Conservation (phyloP, 2,329 filamentous ascomycete species). For the Camillea tinctor region DNA sequence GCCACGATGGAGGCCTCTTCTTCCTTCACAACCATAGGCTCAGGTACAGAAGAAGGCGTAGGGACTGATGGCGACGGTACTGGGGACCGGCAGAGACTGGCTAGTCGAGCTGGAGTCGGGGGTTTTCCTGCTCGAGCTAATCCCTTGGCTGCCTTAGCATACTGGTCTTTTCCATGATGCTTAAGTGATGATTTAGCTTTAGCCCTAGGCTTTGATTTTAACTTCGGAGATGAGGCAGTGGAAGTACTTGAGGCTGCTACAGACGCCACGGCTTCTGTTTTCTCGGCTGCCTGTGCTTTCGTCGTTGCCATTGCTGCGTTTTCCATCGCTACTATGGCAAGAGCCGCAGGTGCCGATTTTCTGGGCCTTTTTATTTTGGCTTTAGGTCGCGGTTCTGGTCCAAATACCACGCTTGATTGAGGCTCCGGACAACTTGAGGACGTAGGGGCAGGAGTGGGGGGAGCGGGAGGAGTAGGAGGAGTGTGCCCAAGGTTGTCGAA, state of each 20-base stretch:
- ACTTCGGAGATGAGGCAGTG: background rate
- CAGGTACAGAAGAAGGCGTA: too few species aligned
- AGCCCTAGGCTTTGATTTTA: slow-evolving; percentile 1
- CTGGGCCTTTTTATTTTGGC: slow-evolving; percentile 35
- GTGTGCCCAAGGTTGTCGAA: slow-evolving; percentile 33
- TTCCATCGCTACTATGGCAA: slow-evolving; percentile 13
- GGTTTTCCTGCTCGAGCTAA: slow-evolving; percentile 24
- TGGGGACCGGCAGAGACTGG: slow-evolving; percentile 8
- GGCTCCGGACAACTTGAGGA: slow-evolving; percentile 19
- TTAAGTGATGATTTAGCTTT: slow-evolving; percentile 14
- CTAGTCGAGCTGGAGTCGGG: slow-evolving; percentile 17
- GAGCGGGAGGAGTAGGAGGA: slow-evolving; percentile 35
- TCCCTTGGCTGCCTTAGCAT: slow-evolving; percentile 23
- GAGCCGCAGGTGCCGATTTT: slow-evolving; percentile 40
- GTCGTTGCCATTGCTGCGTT: slow-evolving; percentile 4
- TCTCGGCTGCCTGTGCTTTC: background rate
- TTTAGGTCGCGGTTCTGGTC: background rate
- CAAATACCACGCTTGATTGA: background rate
- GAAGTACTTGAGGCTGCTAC: background rate
- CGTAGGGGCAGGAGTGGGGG: slow-evolving; percentile 35
- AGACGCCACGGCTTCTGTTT: too few species aligned
- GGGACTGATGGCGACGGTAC: slow-evolving; percentile 2
- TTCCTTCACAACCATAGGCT: background rate
- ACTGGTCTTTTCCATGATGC: slow-evolving; percentile 22
- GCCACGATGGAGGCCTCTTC: slow-evolving; percentile 45